Base-by-base conservation (phyloP, 208 protist species). In the Plasmodiophora brassicae region DNA sequence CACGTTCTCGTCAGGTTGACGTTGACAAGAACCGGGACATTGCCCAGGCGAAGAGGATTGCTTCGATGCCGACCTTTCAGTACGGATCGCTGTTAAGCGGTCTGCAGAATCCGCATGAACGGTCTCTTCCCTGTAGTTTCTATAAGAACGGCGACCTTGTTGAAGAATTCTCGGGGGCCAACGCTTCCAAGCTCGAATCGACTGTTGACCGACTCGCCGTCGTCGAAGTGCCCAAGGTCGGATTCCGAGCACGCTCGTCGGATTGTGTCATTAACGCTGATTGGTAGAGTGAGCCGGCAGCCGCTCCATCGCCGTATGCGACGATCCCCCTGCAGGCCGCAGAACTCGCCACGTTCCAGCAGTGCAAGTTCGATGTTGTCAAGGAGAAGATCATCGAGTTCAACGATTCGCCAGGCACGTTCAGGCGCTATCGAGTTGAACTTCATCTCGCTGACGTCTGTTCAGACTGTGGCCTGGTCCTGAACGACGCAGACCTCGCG, bases 1-100 rank as follows among this genome's bases (percentile, higher is more conserved):
- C n/a, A n/a, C n/a, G n/a, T n/a, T n/a, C n/a, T 32, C 65, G 32
- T 8, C 32, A 78, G 41, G 65, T 78, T 38, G 65, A 78, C 41
- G 65, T 78, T 32, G 65, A 78, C 41, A 78, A 78, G 65, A 78
- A 78, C 65, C 65, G 65, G 32, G 65, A 78, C 41, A 78, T 78
- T 78, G 65, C 65, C 5, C 5, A 5, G 5, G 65, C 32, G 5
- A 78, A 78, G 41, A 8, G n/a, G 14, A 78, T 78, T 32, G 10
- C 14, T 14, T 78, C 65, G 5, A 78, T 78, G 65, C 65, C 65
- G 65, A 78, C 65, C 41, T 78, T 78, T 78, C 65, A 78, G 65
- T 78, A 78, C 32, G 20, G 32, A 32, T 78, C n/a, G n/a, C n/a
- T 38, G 5, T 32, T 78, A 5, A n/a, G 5, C 65, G 41, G n/a